Evolutionary conservation across 805 yeast genomes (phyloP), one percentile per base, ranked within the genome.

Genomic region (Yueomyces sp.): DNA sequence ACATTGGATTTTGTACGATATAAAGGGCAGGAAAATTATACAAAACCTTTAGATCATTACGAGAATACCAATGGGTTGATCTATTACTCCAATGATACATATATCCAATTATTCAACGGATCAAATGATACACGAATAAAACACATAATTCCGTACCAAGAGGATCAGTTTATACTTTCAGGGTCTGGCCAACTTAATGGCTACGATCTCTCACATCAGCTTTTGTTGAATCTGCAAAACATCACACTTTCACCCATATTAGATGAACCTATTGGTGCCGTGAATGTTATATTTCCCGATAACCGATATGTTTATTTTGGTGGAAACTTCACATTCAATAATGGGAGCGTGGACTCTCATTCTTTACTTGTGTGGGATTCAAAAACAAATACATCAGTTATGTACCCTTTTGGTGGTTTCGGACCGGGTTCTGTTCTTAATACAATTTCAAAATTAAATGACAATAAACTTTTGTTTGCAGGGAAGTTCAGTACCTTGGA

Each of bases 391-490:
- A 32, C 60, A 2, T 61, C 84, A 37, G 42, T 54, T 2, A 56
- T 70, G 6, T 65, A 85, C 3, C 80, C 83, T 0, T 92, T 90
- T 61, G 70, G 73, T 30, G 97, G 97, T 0, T 86, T 90, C 56
- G 79, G 78, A 5, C 55, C 69, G 33, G 67, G 73, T 45, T 67
- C 88, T 0, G 47, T 52, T 0, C 73, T 92, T 11, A 76, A 78
- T 47, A 67, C 88, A 5, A 87, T 92, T 19, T 49, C 74, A 0
- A 69, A 70, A 47, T 55, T 76, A 40, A 69, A 68, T 36, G 52
- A 61, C 8, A 60, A 60, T 37, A 77, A 74, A 36, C 68, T 92
- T 5, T 57, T 92, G 9, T 90, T 87, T 64, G 90, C 92, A 2
- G 98, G 98, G 9, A 47, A 63, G 3, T 87, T 92, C 56, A 54